Percentiles rank a stretch among this genome's conserved stretches.
phyloP scores from a whole-genome alignment of 441 rosid species.

The Capsella rubella region DNA sequence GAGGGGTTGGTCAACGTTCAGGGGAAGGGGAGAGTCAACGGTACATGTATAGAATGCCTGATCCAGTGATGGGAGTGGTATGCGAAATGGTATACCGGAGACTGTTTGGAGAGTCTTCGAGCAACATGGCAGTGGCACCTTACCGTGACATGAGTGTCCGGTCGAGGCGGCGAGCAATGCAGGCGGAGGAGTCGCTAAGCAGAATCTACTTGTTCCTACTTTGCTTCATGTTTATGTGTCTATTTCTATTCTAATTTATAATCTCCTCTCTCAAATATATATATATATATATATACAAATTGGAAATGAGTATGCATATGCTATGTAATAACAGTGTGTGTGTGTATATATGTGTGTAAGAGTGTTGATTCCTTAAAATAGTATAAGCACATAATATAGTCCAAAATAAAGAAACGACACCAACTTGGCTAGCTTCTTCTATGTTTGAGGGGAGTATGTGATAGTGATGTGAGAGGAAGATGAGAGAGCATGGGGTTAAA shows the following conservation, averaged over 20 bases:
- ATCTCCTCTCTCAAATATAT: neutral
- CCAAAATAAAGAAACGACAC: conserved; percentile 29
- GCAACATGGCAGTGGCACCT: conserved; percentile 48
- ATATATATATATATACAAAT: neutral
- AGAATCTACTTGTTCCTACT: conserved; percentile 60
- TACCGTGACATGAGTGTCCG: conserved; percentile 53
- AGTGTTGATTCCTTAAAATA: conserved; percentile 16
- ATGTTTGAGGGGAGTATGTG: neutral
- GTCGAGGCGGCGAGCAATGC: conserved; percentile 58
- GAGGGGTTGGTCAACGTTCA: conserved; percentile 45
- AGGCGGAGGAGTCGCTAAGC: conserved; percentile 56
- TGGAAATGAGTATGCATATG: conserved; percentile 19
- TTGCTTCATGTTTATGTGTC: conserved; percentile 62
- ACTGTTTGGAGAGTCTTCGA: conserved; percentile 58
- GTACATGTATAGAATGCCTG: conserved; percentile 45
- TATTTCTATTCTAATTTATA: conserved; percentile 54
- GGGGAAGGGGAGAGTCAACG: conserved; percentile 46
- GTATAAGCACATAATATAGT: conserved; percentile 26
- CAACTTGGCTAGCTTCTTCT: neutral
- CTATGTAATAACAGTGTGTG: conserved; percentile 7
- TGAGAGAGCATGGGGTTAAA: neutral
- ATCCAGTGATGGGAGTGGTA: conserved; percentile 62
- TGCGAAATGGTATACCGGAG: conserved; percentile 64
- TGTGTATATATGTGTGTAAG: conserved; percentile 23
- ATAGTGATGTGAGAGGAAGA: conserved; percentile 2